Evolutionary conservation across 306 rosid species (phyloP).

Genomic region (Quercus mongolica): DNA sequence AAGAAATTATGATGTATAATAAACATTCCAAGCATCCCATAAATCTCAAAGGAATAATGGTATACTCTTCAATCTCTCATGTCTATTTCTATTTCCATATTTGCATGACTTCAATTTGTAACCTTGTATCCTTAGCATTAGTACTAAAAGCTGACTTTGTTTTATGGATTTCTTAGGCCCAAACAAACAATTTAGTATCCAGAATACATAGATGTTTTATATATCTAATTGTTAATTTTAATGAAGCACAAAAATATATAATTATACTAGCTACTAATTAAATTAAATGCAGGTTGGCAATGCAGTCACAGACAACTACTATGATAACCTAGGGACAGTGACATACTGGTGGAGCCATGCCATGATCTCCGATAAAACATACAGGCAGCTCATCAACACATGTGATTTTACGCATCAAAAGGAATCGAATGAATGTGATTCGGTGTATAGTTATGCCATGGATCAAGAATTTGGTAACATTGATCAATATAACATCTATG

Average conservation of each 20-base stretch:
- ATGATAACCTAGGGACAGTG: slow-evolving; percentile 90
- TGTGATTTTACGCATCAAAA: slow-evolving; percentile 79
- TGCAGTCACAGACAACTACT: slow-evolving; percentile 93
- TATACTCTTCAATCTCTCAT: slow-evolving; percentile 10
- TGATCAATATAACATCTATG: slow-evolving; percentile 95
- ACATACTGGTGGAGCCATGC: slow-evolving; percentile 99
- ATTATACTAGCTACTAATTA: neutral
- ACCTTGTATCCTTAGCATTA: too few relatives aligned
- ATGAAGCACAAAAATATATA: too few relatives aligned
- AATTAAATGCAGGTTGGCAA: slow-evolving; percentile 70
- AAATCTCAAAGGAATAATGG: slow-evolving; percentile 85
- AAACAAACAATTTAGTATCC: too few relatives aligned
- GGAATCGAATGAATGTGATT: slow-evolving; percentile 80
- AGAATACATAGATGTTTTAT: too few relatives aligned
- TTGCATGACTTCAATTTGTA: neutral
- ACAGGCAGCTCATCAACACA: slow-evolving; percentile 62
- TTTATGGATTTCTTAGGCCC: too few relatives aligned
- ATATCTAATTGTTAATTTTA: too few relatives aligned
- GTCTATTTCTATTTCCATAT: neutral
- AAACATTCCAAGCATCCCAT: slow-evolving; percentile 50
- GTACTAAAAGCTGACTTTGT: too few relatives aligned
- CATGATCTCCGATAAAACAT: slow-evolving; percentile 92
- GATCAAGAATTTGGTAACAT: slow-evolving; percentile 91
- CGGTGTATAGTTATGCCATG: slow-evolving; percentile 84
- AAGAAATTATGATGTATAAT: slow-evolving; percentile 58